phyloP scores from a whole-genome alignment of 768 basidiomycete genomes.

The Trametes coccinea region DNA sequence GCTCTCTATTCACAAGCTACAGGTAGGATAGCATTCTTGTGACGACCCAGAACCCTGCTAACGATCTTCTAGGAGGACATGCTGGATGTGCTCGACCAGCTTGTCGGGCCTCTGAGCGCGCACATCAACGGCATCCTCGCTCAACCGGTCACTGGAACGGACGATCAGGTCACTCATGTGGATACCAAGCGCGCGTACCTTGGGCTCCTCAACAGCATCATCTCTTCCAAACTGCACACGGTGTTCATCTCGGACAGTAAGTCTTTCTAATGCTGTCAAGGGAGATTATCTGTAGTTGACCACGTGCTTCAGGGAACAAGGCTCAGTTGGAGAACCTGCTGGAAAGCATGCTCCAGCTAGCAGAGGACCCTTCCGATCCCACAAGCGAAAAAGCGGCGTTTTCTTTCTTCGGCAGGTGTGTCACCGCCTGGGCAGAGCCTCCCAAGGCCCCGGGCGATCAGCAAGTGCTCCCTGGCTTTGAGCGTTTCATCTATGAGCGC shows the following conservation, averaged over 20 bases:
- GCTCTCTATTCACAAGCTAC: constrained; percentile 85
- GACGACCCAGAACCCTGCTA: not conserved
- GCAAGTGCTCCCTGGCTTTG: constrained; percentile 70
- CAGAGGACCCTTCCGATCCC: constrained; percentile 76
- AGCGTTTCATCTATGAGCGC: constrained; percentile 86
- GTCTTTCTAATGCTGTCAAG: constrained; percentile 29
- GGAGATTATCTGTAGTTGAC: not conserved
- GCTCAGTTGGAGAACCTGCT: constrained; percentile 71
- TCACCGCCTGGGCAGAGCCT: constrained; percentile 68
- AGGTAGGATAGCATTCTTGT: constrained; percentile 46
- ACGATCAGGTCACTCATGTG: constrained; percentile 74
- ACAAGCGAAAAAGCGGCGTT: constrained; percentile 78
- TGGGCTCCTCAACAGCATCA: constrained; percentile 73
- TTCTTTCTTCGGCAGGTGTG: constrained; percentile 69
- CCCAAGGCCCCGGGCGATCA: constrained; percentile 33
- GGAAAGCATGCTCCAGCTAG: constrained; percentile 68
- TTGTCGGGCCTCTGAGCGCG: constrained; percentile 81
- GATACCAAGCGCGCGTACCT: constrained; percentile 92
- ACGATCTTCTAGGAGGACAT: constrained; percentile 63
- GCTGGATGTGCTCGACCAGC: constrained; percentile 85
- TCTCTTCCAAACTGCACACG: constrained; percentile 76
- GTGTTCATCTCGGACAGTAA: constrained; percentile 88
- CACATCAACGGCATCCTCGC: constrained; percentile 80
- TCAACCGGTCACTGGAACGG: constrained; percentile 84
- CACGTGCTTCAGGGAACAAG: constrained; percentile 52